Evolutionary conservation across 176 grass and related monocot species (phyloP).

Genomic region (Cenchrus fungigraminus): DNA sequence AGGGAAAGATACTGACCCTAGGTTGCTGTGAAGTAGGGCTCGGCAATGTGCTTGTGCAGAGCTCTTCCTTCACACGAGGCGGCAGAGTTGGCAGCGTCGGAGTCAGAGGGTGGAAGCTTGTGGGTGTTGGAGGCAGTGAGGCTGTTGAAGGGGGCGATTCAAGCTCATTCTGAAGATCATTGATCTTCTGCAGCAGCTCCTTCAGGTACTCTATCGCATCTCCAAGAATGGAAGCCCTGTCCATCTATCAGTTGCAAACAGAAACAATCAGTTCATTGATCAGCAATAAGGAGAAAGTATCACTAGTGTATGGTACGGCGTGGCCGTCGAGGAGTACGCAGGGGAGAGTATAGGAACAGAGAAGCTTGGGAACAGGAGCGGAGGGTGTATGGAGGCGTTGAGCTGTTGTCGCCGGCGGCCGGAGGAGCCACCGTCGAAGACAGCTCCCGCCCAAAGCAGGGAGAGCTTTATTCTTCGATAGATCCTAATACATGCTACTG

Average conservation of each 20-base stretch:
- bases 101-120: conserved; percentile 90
- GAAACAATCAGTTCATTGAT: conserved; percentile 27
- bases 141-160: conserved; percentile 74
- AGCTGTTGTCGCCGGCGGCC: too few relatives aligned
- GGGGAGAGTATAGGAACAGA: too few relatives aligned
- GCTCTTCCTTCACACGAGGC: conserved; percentile 83
- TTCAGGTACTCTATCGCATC: conserved; percentile 97
- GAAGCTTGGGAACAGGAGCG: too few relatives aligned
- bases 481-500: too few relatives aligned
- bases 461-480: too few relatives aligned
- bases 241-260: conserved; percentile 66
- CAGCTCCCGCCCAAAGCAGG: too few relatives aligned
- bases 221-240: conserved; percentile 94
- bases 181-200: conserved; percentile 95
- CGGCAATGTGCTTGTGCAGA: conserved; percentile 64
- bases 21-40: conserved; percentile 85
- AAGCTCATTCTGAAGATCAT: conserved; percentile 87
- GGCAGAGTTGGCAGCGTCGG: conserved; percentile 80
- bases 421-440: too few relatives aligned
- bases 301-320: background rate
- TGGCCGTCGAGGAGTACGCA: too few relatives aligned
- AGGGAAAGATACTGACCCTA: conserved; percentile 51
- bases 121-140: conserved; percentile 70
- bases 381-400: too few relatives aligned
- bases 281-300: background rate